phyloP scores from a whole-genome alignment of 257 asterid genomes.

The Eustoma russellianum region DNA sequence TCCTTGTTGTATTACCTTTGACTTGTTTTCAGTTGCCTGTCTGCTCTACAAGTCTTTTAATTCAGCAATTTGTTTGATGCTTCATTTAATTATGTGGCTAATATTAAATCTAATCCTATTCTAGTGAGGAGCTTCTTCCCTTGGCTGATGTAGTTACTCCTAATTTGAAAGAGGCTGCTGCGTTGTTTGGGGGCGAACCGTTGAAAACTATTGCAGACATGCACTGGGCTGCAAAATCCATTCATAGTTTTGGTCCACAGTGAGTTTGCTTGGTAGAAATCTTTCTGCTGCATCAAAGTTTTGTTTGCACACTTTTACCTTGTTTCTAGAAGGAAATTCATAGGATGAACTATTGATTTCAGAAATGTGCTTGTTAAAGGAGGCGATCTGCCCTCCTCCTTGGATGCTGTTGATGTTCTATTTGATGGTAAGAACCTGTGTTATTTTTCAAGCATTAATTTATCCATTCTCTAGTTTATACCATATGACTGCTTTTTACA shows the following conservation, averaged over 20 bases:
- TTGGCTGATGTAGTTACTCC: constrained; percentile 92
- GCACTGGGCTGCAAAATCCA: constrained; percentile 86
- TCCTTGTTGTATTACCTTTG: background rate
- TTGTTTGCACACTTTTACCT: background rate
- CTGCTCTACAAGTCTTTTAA: background rate
- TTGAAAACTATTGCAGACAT: constrained; percentile 72
- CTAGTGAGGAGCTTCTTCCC: constrained; percentile 85
- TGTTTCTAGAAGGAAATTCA: too few relatives aligned
- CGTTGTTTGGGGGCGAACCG: constrained; percentile 63
- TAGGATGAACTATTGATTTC: constrained; percentile 4
- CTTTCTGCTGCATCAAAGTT: constrained; percentile 6
- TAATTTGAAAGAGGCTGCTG: constrained; percentile 82
- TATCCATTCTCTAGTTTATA: background rate
- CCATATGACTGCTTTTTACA: background rate
- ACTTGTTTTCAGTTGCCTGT: background rate
- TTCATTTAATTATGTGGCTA: background rate
- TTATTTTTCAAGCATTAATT: constrained; percentile 5
- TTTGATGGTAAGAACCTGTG: constrained; percentile 61
- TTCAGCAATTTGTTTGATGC: too few relatives aligned
- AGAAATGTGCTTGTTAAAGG: constrained; percentile 95
- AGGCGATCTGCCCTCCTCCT: constrained; percentile 75
- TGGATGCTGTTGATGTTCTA: constrained; percentile 85
- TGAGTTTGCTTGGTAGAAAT: constrained; percentile 12
- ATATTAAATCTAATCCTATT: constrained; percentile 3
- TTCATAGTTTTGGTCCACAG: constrained; percentile 79